Evolutionary conservation across 108 stramenopile genomes (phyloP).

Genomic region (Nitzschia sp.): DNA sequence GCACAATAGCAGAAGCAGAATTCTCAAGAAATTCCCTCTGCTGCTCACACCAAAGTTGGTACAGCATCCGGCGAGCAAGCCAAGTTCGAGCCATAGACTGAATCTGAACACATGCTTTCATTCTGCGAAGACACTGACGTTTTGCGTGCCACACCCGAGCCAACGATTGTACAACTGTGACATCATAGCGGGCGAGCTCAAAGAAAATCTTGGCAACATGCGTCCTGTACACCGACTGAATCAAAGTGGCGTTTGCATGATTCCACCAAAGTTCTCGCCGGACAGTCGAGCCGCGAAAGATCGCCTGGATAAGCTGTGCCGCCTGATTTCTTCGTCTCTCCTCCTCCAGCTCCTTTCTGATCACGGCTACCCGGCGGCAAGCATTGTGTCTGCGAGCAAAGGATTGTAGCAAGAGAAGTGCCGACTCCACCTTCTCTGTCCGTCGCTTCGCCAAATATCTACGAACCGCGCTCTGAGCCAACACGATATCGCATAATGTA

Average conservation of each 20-base stretch:
- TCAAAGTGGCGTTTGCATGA: constrained; percentile 5
- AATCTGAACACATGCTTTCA: background rate
- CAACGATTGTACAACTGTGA: constrained; percentile 39
- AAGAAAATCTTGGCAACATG: constrained; percentile 4
- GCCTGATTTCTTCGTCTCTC: background rate
- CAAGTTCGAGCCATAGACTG: constrained; percentile 7
- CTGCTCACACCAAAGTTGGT: background rate
- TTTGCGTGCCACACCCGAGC: background rate
- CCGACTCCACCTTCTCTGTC: background rate
- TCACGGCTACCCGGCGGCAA: background rate
- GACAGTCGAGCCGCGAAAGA: background rate
- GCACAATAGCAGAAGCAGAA: background rate
- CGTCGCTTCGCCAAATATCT: constrained; percentile 25
- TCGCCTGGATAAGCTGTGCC: constrained; percentile 1
- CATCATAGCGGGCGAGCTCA: constrained; percentile 33
- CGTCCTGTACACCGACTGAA: constrained; percentile 4
- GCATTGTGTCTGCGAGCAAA: background rate
- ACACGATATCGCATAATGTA: constrained; percentile 49
- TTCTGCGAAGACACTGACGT: background rate
- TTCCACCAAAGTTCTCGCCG: constrained; percentile 1
- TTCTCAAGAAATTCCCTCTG: background rate
- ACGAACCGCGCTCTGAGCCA: constrained; percentile 35
- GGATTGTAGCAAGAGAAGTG: constrained; percentile 12
- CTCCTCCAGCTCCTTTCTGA: background rate
- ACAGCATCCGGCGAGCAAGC: background rate